Percentiles rank a stretch among this genome's conserved stretches.
Evolutionary conservation across 2,329 filamentous ascomycete species (phyloP).

Genomic region (Teratosphaeria viscida): DNA sequence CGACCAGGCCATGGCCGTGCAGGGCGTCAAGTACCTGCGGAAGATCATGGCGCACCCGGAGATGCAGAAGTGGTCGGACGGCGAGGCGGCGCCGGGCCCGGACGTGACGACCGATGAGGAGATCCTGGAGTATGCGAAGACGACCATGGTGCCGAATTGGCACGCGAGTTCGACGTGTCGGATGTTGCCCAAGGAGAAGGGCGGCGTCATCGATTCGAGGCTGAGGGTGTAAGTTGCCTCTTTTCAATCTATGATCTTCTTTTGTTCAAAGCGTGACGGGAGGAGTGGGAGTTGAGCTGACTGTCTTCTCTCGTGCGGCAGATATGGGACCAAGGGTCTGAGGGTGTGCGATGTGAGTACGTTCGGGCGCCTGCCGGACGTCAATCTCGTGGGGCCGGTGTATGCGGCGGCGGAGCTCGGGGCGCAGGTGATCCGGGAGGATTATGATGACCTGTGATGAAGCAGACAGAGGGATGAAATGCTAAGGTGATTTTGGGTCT

Average conservation of each 20-base stretch:
- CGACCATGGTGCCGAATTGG: background rate
- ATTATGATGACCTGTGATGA: constrained; percentile 5
- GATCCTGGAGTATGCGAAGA: constrained; percentile 60
- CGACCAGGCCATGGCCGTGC: constrained; percentile 30
- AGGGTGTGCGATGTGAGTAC: constrained; percentile 21
- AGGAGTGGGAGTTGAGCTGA: background rate
- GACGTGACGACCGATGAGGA: constrained; percentile 66
- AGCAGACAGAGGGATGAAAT: background rate
- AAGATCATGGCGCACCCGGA: constrained; percentile 5
- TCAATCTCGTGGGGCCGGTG: constrained; percentile 20
- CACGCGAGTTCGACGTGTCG: constrained; percentile 5
- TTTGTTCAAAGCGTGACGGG: background rate
- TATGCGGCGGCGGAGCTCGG: constrained; percentile 25
- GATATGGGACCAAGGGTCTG: constrained; percentile 13
- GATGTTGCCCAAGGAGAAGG: constrained; percentile 13
- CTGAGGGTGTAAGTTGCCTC: constrained; percentile 10
- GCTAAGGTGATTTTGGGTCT: no score
- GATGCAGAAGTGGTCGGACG: background rate
- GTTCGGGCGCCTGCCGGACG: constrained; percentile 16
- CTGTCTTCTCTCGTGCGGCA: background rate
- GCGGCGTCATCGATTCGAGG: constrained; percentile 16
- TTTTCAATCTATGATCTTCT: background rate
- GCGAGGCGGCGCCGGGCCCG: constrained; percentile 67
- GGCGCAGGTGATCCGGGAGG: constrained; percentile 24
- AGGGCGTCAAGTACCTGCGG: constrained; percentile 4